A percentile compares a stretch with the other conserved stretches of the same genome.
Evolutionary conservation across 225 moss, liverwort and hornwort genomes (phyloP).

Genomic region (Rhytidiadelphus loreus): DNA sequence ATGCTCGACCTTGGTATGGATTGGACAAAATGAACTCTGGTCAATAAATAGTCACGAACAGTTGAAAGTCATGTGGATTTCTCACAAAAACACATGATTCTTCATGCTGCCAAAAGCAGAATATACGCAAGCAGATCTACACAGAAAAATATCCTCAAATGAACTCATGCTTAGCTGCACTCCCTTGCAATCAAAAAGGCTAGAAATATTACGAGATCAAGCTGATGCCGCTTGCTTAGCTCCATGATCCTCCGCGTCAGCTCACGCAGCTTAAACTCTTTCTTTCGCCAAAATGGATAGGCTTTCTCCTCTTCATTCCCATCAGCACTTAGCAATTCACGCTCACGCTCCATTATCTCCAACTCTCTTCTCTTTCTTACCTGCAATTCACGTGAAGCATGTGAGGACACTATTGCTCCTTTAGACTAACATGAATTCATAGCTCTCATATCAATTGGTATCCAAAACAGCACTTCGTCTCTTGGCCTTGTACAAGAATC

Average conservation of each 20-base stretch:
- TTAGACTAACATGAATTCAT: not conserved
- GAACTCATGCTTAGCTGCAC: not conserved
- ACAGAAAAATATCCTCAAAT: not conserved
- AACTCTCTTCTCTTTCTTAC: constrained; percentile 71
- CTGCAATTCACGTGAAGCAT: constrained; percentile 18
- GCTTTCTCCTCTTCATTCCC: constrained; percentile 26
- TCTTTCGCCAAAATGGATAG: constrained; percentile 96
- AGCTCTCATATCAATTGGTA: not conserved
- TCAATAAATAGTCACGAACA: not conserved
- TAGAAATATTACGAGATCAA: constrained; percentile 44
- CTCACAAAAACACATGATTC: not conserved
- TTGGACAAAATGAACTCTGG: too few relatives aligned
- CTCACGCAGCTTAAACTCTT: constrained; percentile 66
- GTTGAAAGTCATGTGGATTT: not conserved
- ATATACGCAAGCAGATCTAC: not conserved
- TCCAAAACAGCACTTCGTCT: not conserved
- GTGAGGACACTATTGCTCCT: not conserved
- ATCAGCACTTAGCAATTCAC: constrained; percentile 25
- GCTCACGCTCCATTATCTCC: constrained; percentile 60
- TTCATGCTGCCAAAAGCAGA: not conserved
- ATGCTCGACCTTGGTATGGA: too few relatives aligned
- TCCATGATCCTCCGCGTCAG: constrained; percentile 63
- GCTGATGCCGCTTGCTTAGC: constrained; percentile 65
- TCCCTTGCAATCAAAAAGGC: not conserved
- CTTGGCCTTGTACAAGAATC: not conserved